Evolutionary conservation across 73 alveolate genomes (phyloP).

Genomic region (Stentor roeselii): DNA sequence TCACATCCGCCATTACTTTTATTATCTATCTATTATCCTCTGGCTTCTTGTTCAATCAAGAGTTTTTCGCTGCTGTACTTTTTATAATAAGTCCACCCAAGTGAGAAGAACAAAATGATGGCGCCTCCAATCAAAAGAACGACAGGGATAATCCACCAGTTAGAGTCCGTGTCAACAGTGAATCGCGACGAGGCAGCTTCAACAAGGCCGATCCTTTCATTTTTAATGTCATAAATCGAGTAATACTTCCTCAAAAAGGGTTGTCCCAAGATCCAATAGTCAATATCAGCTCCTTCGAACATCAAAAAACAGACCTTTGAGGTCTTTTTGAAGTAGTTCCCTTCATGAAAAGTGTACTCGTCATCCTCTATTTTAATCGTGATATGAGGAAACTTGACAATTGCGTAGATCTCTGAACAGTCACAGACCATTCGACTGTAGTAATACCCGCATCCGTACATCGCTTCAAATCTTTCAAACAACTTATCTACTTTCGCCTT

Average conservation of each 20-base stretch:
- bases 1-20: no score
- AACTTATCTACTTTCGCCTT: neutral
- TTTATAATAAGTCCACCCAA: neutral
- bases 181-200: neutral
- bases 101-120: neutral
- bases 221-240: neutral
- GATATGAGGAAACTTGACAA: neutral
- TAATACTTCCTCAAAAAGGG: slow-evolving; percentile 7
- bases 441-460: neutral
- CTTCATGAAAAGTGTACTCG: neutral
- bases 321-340: neutral
- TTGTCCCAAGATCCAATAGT: slow-evolving; percentile 8
- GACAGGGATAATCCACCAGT: slow-evolving; percentile 19
- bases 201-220: neutral
- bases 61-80: neutral
- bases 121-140: slow-evolving; percentile 2
- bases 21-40: slow-evolving; percentile 12
- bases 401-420: neutral
- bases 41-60: neutral
- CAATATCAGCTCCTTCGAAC: slow-evolving; percentile 17
- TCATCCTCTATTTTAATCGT: neutral
- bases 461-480: neutral
- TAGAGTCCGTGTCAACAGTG: neutral
- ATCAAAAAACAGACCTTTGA: neutral
- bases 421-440: slow-evolving; percentile 10